Conservation (phyloP, 2,329 filamentous ascomycete genomes). For the Aspergillus fischeri region DNA sequence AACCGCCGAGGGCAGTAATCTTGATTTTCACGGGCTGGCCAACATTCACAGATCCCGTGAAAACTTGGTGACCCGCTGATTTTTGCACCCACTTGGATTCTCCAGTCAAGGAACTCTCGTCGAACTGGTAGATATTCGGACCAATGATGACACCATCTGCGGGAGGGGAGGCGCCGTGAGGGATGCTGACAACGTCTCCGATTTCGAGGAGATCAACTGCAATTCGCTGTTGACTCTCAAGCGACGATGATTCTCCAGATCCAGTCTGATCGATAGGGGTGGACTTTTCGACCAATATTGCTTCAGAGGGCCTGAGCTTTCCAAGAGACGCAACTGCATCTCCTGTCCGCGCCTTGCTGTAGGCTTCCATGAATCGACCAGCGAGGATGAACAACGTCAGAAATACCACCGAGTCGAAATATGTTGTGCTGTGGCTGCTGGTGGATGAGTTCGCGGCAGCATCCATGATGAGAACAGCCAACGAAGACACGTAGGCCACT, state of each 20-base stretch:
- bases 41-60: conserved; percentile 46
- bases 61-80: conserved; percentile 39
- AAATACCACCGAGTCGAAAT: conserved; percentile 93
- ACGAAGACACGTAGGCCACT: conserved; percentile 79
- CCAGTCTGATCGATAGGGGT: background rate
- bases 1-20: conserved; percentile 43
- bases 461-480: conserved; percentile 69
- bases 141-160: conserved; percentile 66
- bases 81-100: conserved; percentile 47
- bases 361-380: conserved; percentile 62
- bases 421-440: conserved; percentile 57
- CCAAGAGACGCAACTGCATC: conserved; percentile 78
- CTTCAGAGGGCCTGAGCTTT: conserved; percentile 72
- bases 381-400: conserved; percentile 80
- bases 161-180: conserved; percentile 76
- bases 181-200: conserved; percentile 69
- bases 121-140: conserved; percentile 63
- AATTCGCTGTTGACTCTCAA: conserved; percentile 42
- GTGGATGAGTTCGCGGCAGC: conserved; percentile 31
- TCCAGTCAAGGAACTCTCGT: conserved; percentile 81
- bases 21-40: conserved; percentile 42
- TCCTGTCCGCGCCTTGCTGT: conserved; percentile 86
- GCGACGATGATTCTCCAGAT: background rate
- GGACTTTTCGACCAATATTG: conserved; percentile 55
- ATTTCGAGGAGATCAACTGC: conserved; percentile 67